A percentile compares a stretch with the other conserved stretches of the same genome.
Evolutionary conservation across 164 flowering plant genomes (phyloP).

Genomic region (Pachysandra terminalis): DNA sequence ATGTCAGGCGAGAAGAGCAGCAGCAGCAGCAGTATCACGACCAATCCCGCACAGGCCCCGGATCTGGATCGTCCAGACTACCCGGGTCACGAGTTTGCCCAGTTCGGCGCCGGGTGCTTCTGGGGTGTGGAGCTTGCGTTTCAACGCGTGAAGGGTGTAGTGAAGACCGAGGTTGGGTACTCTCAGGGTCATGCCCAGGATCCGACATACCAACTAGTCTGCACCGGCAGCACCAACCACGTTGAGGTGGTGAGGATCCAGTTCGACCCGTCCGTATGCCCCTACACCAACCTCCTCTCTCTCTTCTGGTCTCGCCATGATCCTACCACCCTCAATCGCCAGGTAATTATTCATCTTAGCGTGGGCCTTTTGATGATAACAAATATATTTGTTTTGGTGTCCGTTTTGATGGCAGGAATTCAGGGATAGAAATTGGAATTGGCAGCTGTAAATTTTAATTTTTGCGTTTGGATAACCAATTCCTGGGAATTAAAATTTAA

Average conservation of each 20-base stretch:
- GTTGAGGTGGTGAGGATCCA: conserved; percentile 76
- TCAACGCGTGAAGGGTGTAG: conserved; percentile 74
- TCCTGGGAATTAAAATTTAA: too few relatives aligned
- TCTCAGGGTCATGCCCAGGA: conserved; percentile 66
- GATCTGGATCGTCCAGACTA: conserved; percentile 42
- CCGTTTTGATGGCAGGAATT: too few relatives aligned
- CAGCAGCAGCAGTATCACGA: conserved; percentile 1
- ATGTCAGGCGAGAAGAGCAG: conserved; percentile 5
- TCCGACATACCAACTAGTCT: conserved; percentile 62
- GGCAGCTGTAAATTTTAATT: too few relatives aligned
- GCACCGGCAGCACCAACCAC: conserved; percentile 69
- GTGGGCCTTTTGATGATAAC: too few relatives aligned
- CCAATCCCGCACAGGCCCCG: conserved; percentile 46
- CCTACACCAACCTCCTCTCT: conserved; percentile 54
- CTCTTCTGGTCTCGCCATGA: conserved; percentile 86
- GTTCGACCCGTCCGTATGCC: conserved; percentile 60
- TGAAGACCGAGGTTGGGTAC: conserved; percentile 87
- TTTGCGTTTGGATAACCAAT: too few relatives aligned
- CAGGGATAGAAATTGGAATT: too few relatives aligned
- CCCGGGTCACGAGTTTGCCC: conserved; percentile 61
- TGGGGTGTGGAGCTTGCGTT: conserved; percentile 93
- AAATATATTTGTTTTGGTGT: too few relatives aligned
- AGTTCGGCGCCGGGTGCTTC: conserved; percentile 94
- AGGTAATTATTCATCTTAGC: too few relatives aligned
- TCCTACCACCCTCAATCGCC: too few relatives aligned